Percentiles rank a stretch among this genome's conserved stretches.
phyloP scores from a whole-genome alignment of 768 basidiomycete species.

The Punctularia strigosozonata region DNA sequence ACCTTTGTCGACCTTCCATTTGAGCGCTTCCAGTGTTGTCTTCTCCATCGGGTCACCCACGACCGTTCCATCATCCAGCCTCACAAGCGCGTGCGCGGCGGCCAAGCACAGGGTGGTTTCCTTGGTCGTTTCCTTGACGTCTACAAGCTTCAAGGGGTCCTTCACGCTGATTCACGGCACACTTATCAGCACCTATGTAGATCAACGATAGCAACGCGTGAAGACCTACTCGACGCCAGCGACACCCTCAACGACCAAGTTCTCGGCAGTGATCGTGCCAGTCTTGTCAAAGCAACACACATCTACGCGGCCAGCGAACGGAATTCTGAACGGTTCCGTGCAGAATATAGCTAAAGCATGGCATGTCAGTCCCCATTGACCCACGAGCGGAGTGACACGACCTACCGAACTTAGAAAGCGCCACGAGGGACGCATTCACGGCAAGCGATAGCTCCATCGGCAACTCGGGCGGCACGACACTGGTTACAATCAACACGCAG shows the following conservation, averaged over 20 bases:
- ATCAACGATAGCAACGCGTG: neutral
- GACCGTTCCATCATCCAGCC: constrained; percentile 85
- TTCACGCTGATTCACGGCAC: constrained; percentile 27
- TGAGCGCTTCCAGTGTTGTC: constrained; percentile 82
- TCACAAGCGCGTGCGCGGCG: constrained; percentile 88
- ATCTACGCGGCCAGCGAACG: constrained; percentile 89
- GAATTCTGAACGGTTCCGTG: constrained; percentile 98
- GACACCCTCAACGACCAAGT: constrained; percentile 88
- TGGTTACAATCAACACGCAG: constrained; percentile 93
- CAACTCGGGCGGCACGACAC: constrained; percentile 93
- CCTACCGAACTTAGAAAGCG: constrained; percentile 84
- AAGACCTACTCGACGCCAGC: constrained; percentile 77
- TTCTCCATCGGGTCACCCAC: constrained; percentile 99
- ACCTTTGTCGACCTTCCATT: constrained; percentile 77
- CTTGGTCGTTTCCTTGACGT: constrained; percentile 63
- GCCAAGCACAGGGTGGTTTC: constrained; percentile 85
- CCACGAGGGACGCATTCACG: constrained; percentile 90
- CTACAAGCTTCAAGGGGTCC: constrained; percentile 56
- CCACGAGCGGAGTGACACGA: constrained; percentile 7
- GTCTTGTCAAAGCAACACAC: constrained; percentile 99
- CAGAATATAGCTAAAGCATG: constrained; percentile 79
- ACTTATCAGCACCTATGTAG: constrained; percentile 5
- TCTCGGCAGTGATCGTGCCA: constrained; percentile 94
- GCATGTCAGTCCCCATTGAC: neutral
- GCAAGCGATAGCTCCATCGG: constrained; percentile 97